These are phyloP conservation scores for Flammula alnicola DNA, from an alignment of 1,284 basidiomycete genomes.

Conservation along the genomic window DNA sequence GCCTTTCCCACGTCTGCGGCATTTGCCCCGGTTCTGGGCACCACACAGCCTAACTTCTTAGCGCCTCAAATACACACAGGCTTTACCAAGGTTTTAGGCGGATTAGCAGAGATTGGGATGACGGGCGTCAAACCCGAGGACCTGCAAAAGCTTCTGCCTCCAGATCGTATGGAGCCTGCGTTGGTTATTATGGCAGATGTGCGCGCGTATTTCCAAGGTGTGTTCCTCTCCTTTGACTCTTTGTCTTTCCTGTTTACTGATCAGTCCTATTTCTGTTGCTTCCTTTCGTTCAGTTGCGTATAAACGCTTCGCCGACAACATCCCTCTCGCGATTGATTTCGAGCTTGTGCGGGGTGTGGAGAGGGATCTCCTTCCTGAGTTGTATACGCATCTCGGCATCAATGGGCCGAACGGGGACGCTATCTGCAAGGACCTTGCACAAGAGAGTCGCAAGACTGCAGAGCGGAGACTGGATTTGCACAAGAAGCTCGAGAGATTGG, in stretches of 20 bases:
- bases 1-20: no score
- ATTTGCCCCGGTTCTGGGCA: no score
- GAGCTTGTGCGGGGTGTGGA: constrained; percentile 18
- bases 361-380: constrained; percentile 6
- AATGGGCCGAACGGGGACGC: constrained; percentile 12
- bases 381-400: constrained; percentile 13
- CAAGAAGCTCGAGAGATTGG: constrained; percentile 20
- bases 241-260: neutral
- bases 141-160: constrained; percentile 55
- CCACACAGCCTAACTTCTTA: no score
- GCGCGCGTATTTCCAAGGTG: constrained; percentile 76
- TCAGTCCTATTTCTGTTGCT: neutral
- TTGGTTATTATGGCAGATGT: constrained; percentile 72
- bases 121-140: constrained; percentile 44
- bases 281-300: constrained; percentile 10
- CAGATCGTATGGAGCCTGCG: constrained; percentile 58
- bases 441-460: constrained; percentile 11
- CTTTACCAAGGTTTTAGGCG: constrained; percentile 42
- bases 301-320: constrained; percentile 17
- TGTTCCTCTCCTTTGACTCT: neutral
- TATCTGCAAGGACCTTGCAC: constrained; percentile 10
- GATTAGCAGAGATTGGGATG: constrained; percentile 51
- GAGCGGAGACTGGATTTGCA: constrained; percentile 10
- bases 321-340: constrained; percentile 18
- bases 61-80: no score